Conservation (phyloP, 2,329 filamentous ascomycete genomes). For the Polytolypa hystricis region DNA sequence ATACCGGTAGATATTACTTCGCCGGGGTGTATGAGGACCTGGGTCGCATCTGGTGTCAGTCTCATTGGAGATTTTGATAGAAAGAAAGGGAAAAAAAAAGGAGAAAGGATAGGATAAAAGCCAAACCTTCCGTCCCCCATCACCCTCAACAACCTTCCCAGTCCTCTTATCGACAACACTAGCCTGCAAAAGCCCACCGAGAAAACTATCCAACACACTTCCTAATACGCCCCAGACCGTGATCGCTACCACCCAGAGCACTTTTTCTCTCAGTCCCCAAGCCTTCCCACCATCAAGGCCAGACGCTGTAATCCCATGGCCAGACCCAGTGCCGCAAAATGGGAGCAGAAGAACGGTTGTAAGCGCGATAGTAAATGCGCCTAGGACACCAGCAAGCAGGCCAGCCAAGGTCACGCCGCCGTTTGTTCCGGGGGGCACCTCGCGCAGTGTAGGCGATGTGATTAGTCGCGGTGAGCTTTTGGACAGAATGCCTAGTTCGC, state of each 20-base stretch:
- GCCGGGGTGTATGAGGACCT: slow-evolving; percentile 28
- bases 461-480: slow-evolving; percentile 68
- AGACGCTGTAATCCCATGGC: slow-evolving; percentile 12
- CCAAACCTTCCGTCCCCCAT: slow-evolving; percentile 53
- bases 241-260: slow-evolving; percentile 42
- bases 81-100: not conserved
- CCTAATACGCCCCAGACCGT: slow-evolving; percentile 65
- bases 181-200: slow-evolving; percentile 75
- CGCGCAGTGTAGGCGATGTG: slow-evolving; percentile 62
- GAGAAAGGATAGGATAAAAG: slow-evolving; percentile 10
- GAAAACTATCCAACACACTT: slow-evolving; percentile 73
- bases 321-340: slow-evolving; percentile 41
- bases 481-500: slow-evolving; percentile 86
- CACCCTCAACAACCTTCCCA: slow-evolving; percentile 82
- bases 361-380: slow-evolving; percentile 58
- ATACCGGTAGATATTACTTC: slow-evolving; percentile 16
- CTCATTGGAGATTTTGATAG: not conserved
- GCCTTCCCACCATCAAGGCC: slow-evolving; percentile 28
- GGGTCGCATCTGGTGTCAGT: not conserved
- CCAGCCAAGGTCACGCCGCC: slow-evolving; percentile 76
- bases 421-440: slow-evolving; percentile 84
- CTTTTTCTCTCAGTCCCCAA: slow-evolving; percentile 43
- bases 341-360: slow-evolving; percentile 59
- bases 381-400: slow-evolving; percentile 59
- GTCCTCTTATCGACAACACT: slow-evolving; percentile 74